phyloP scores from a whole-genome alignment of 2,329 filamentous ascomycete genomes.

The Lachnellula cervina region DNA sequence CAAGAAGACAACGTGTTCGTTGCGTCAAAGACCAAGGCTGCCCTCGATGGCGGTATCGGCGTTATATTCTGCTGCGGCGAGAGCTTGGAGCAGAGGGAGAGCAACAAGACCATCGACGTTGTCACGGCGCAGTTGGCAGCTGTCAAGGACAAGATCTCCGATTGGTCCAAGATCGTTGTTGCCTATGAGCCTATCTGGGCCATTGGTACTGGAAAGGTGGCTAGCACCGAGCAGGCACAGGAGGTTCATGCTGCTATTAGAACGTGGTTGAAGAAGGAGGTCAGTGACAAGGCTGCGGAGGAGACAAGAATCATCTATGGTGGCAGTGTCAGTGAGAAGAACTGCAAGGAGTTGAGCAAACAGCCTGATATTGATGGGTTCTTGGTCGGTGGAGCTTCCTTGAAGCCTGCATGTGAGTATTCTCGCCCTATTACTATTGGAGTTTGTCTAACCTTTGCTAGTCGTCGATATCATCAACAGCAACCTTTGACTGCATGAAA shows the following conservation, averaged over 20 bases:
- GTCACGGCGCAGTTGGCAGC: conserved; percentile 82
- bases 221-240: conserved; percentile 83
- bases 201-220: conserved; percentile 89
- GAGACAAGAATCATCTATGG: conserved; percentile 94
- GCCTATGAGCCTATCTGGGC: conserved; percentile 99
- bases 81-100: conserved; percentile 87
- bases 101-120: conserved; percentile 76
- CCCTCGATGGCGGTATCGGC: conserved; percentile 76
- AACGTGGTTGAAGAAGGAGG: conserved; percentile 76
- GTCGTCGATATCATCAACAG: conserved; percentile 68
- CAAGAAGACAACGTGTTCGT: conserved; percentile 82
- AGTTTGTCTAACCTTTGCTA: conserved; percentile 23
- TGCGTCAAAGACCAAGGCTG: conserved; percentile 90
- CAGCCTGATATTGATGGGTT: conserved; percentile 96
- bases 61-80: conserved; percentile 99
- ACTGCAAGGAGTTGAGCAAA: conserved; percentile 88
- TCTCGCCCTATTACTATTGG: background rate
- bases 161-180: conserved; percentile 93
- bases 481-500: conserved; percentile 32
- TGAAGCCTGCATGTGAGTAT: conserved; percentile 88
- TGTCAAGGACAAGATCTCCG: conserved; percentile 69
- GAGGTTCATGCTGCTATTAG: conserved; percentile 92
- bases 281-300: conserved; percentile 70
- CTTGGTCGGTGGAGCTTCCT: conserved; percentile 89
- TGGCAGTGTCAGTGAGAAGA: conserved; percentile 96